Percentiles rank a stretch among this genome's conserved stretches.
Conservation (phyloP, 352 stramenopile genomes). For the Pythium myriotylum region DNA sequence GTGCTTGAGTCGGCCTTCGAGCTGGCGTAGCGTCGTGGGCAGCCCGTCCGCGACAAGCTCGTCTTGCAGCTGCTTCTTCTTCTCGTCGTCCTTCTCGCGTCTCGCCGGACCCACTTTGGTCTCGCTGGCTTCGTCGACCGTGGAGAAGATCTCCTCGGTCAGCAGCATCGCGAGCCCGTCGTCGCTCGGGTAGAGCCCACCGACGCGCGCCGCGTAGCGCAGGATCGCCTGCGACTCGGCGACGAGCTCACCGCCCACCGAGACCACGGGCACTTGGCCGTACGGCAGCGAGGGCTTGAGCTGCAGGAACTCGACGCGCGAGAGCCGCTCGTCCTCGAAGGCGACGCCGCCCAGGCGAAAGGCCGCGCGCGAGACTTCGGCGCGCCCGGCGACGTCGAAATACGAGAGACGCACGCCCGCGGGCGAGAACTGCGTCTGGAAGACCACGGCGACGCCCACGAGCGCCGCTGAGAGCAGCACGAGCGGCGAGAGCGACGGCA, state of each 20-base stretch:
- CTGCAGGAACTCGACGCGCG: conserved; percentile 24
- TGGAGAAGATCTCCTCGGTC: conserved; percentile 33
- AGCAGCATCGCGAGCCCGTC: conserved; percentile 20
- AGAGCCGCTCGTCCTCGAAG: conserved; percentile 40
- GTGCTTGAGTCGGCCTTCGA: background rate
- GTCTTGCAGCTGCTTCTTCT: conserved; percentile 20
- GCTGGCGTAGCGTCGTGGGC: background rate
- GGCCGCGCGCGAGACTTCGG: conserved; percentile 25
- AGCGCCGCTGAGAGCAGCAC: background rate
- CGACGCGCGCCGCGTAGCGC: conserved; percentile 59
- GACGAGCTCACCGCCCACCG: conserved; percentile 46
- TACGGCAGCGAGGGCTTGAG: conserved; percentile 32
- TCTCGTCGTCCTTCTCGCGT: background rate
- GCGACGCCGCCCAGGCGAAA: conserved; percentile 30
- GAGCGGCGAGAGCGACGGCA: conserved; percentile 1
- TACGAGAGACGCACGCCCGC: background rate
- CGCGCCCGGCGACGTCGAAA: conserved; percentile 2
- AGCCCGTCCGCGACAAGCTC: background rate
- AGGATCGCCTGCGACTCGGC: conserved; percentile 56
- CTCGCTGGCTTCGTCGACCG: conserved; percentile 28
- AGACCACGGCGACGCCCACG: conserved; percentile 7
- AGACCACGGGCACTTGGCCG: conserved; percentile 31
- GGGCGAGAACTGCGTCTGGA: background rate
- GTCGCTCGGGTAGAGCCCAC: conserved; percentile 33
- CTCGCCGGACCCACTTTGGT: conserved; percentile 3